Base-by-base conservation (phyloP, 148 eudicot species). In the Persicaria maculosa region DNA sequence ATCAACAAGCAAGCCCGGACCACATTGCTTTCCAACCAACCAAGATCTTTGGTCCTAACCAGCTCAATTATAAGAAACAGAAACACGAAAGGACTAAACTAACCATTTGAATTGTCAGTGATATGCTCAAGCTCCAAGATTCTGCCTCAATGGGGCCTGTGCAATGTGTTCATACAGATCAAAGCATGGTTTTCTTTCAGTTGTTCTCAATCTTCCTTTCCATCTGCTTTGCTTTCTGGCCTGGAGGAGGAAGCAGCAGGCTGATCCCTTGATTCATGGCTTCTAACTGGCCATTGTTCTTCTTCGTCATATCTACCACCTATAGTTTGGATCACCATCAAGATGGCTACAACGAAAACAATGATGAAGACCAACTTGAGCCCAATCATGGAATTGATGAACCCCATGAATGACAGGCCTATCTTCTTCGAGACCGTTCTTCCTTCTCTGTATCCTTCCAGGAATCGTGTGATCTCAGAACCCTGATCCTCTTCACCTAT, bases 361-460 rank as follows among this genome's bases (percentile, higher is more conserved):
- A 90, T 9, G 12, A 90, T 82, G 78, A 80, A 80, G 62, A 85
- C 44, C 9, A 83, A 36, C 79, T 81, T 84, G 43, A 84, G 48
- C 45, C 94, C 97, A 4, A 88, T 53, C 75, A 90, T 44, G 46
- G 94, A 92, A 62, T 84, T 85, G 62, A 95, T 75, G 77, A 85
- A 95, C 59, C 87, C 91, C 82, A 86, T 85, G 73, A 95, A 82
- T 46, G 97, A 81, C 16, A 89, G 90, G 67, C 97, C 91, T 47
- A 95, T 80, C 73, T 74, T 84, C 71, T 92, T 90, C 68, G 84
- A 81, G 50, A 84, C 85, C 22, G 86, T 89, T 52, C 68, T 89
- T 84, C 99, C 97, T 79, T 85, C 89, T 95, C 85, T 84, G 69
- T 86, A 95, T 62, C 97, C 94, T 81, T 89, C 90, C 7, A 90